phyloP scores from a whole-genome alignment of 208 protist species.

The Crithidia fasciculata region DNA sequence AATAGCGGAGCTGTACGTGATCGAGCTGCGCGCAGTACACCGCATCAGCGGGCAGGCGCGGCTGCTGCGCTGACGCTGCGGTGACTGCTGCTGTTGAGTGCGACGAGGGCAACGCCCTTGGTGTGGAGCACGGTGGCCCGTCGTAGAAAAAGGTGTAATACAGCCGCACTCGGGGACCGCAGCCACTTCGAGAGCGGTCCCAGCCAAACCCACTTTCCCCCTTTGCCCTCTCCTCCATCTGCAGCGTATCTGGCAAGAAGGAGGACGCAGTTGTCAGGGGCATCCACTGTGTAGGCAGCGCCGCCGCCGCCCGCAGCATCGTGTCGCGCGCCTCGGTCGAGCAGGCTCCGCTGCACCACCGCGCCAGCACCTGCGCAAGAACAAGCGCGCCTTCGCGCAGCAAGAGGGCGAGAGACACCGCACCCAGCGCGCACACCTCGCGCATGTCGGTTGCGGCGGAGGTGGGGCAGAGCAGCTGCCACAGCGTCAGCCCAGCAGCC shows the following conservation, averaged over 20 bases:
- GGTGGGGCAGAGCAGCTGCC: conserved; percentile 22
- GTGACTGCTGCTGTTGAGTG: too few relatives aligned
- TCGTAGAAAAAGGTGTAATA: conserved; percentile 26
- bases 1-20: conserved; percentile 12
- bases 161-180: conserved; percentile 21
- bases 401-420: conserved; percentile 19
- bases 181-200: neutral
- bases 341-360: conserved; percentile 28
- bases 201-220: too few relatives aligned
- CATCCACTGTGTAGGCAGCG: conserved; percentile 36
- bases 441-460: neutral
- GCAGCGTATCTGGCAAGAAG: neutral
- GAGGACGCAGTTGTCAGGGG: neutral
- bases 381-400: conserved; percentile 26
- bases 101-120: neutral
- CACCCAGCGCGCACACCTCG: conserved; percentile 20
- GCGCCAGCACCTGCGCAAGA: conserved; percentile 25
- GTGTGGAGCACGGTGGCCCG: conserved; percentile 10
- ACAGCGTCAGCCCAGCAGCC: conserved; percentile 21
- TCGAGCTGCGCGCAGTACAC: conserved; percentile 33
- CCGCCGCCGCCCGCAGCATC: conserved; percentile 19
- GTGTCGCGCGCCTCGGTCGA: conserved; percentile 21
- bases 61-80: neutral
- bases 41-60: conserved; percentile 9
- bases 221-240: neutral